Evolutionary conservation across 2,329 filamentous ascomycete species (phyloP).

Genomic region (Fusarium newnesense): DNA sequence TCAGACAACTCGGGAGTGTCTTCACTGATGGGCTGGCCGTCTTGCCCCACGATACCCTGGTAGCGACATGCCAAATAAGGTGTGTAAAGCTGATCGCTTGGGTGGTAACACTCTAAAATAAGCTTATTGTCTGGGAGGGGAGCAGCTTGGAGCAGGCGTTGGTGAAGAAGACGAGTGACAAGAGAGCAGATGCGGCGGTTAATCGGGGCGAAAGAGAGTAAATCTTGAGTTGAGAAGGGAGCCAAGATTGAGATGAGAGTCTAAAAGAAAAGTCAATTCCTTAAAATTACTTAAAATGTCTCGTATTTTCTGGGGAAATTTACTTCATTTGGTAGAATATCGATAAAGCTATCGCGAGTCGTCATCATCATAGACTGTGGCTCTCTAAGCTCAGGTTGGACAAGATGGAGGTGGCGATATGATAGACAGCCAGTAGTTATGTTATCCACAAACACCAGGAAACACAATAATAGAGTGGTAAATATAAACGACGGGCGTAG

Average conservation of each 20-base stretch:
- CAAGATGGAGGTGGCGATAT: background rate
- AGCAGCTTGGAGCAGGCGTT: slow-evolving; percentile 62
- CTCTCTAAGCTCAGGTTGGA: background rate
- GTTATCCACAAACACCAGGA: background rate
- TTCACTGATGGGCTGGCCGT: slow-evolving; percentile 12
- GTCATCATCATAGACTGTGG: slow-evolving; percentile 16
- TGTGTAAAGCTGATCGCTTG: slow-evolving; percentile 73
- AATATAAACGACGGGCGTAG: fast-evolving
- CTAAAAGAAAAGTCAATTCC: background rate
- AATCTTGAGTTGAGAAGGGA: slow-evolving; percentile 58
- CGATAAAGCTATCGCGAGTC: slow-evolving; percentile 13
- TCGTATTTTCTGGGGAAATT: background rate
- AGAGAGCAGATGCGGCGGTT: slow-evolving; percentile 72
- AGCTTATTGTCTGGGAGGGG: slow-evolving; percentile 61
- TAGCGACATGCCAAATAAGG: slow-evolving; percentile 75
- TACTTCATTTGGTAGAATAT: slow-evolving; percentile 34
- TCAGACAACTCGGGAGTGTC: slow-evolving; percentile 43
- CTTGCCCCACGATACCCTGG: slow-evolving; percentile 61
- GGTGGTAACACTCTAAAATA: slow-evolving; percentile 83
- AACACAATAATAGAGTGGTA: fast-evolving
- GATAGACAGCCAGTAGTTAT: background rate
- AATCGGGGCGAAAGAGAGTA: slow-evolving; percentile 67
- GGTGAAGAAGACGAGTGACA: slow-evolving; percentile 71
- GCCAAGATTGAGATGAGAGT: slow-evolving; percentile 48
- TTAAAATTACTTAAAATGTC: background rate